A percentile compares a stretch with the other conserved stretches of the same genome.
phyloP scores from a whole-genome alignment of 2,329 filamentous ascomycete species.

The Penicillium sclerotigenum region DNA sequence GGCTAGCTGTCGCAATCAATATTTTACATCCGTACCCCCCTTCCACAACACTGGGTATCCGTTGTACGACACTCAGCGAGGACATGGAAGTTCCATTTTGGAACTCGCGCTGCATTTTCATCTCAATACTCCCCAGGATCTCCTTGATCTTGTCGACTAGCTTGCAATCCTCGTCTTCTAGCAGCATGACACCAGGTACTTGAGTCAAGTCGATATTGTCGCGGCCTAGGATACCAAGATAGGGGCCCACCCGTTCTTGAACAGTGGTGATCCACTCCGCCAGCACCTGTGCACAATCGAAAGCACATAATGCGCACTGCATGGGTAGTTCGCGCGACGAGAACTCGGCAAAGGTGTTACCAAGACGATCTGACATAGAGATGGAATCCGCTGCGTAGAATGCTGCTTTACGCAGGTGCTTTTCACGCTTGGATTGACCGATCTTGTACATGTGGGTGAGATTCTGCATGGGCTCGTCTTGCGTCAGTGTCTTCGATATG shows the following conservation, averaged over 20 bases:
- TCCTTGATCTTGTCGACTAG: conserved; percentile 78
- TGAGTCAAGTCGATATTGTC: conserved; percentile 75
- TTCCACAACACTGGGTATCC: conserved; percentile 58
- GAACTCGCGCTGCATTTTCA: conserved; percentile 67
- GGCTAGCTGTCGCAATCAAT: conserved; percentile 76
- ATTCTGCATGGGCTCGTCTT: conserved; percentile 32
- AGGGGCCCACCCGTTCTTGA: conserved; percentile 88
- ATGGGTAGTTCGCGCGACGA: conserved; percentile 81
- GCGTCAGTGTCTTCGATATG: conserved; percentile 36
- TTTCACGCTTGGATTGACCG: conserved; percentile 67
- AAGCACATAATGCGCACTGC: conserved; percentile 86
- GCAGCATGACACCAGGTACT: conserved; percentile 81
- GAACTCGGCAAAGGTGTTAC: conserved; percentile 79
- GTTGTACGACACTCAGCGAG: conserved; percentile 49
- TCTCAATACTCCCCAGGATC: conserved; percentile 71
- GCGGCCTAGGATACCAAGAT: conserved; percentile 80
- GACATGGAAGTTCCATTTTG: conserved; percentile 54
- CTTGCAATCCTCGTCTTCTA: conserved; percentile 89
- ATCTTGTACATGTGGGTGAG: conserved; percentile 34
- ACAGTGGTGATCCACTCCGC: conserved; percentile 92
- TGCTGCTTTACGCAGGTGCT: conserved; percentile 86
- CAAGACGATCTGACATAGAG: conserved; percentile 80
- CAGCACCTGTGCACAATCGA: conserved; percentile 90
- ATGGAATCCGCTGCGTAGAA: conserved; percentile 92
- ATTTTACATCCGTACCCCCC: conserved; percentile 82